These are phyloP conservation scores for Tolypocladium pustulatum DNA, from an alignment of 2,329 filamentous ascomycete species.

Conservation along the genomic window DNA sequence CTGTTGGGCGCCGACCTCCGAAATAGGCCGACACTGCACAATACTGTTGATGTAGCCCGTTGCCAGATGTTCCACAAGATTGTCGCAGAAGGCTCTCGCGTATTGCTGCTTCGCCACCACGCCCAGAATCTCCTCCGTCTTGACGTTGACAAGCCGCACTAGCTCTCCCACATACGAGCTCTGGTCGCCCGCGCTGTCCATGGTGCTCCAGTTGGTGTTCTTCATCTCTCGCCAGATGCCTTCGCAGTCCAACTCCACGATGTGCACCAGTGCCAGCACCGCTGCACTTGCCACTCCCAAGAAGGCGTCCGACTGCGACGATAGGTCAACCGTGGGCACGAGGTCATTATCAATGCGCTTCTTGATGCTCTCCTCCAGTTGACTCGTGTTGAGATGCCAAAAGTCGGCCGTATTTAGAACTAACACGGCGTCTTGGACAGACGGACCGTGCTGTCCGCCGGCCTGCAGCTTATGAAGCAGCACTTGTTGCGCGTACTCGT, in stretches of 20 bases:
- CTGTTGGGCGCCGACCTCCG: conserved; percentile 89
- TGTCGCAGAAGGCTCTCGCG: conserved; percentile 87
- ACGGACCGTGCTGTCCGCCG: conserved; percentile 40
- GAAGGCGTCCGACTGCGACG: conserved; percentile 89
- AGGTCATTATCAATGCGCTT: conserved; percentile 76
- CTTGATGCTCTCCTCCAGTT: conserved; percentile 91
- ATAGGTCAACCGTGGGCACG: conserved; percentile 68
- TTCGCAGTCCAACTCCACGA: conserved; percentile 74
- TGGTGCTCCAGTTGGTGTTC: conserved; percentile 87
- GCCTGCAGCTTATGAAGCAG: conserved; percentile 59
- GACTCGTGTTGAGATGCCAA: conserved; percentile 86
- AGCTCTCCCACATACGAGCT: conserved; percentile 85
- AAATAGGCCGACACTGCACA: conserved; percentile 81
- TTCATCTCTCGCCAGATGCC: conserved; percentile 93
- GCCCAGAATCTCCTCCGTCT: conserved; percentile 63
- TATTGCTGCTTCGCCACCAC: conserved; percentile 86
- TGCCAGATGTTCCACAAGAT: conserved; percentile 81
- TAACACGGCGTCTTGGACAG: conserved; percentile 67
- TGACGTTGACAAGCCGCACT: conserved; percentile 59
- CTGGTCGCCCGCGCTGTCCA: conserved; percentile 89
- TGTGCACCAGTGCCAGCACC: conserved; percentile 72
- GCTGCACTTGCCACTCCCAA: conserved; percentile 87
- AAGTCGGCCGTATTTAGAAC: conserved; percentile 97
- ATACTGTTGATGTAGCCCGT: conserved; percentile 73
- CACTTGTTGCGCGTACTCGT: conserved; percentile 91